Evolutionary conservation across 495 filamentous ascomycete species (phyloP).

Genomic region (Aspergillus carlsbadensis): DNA sequence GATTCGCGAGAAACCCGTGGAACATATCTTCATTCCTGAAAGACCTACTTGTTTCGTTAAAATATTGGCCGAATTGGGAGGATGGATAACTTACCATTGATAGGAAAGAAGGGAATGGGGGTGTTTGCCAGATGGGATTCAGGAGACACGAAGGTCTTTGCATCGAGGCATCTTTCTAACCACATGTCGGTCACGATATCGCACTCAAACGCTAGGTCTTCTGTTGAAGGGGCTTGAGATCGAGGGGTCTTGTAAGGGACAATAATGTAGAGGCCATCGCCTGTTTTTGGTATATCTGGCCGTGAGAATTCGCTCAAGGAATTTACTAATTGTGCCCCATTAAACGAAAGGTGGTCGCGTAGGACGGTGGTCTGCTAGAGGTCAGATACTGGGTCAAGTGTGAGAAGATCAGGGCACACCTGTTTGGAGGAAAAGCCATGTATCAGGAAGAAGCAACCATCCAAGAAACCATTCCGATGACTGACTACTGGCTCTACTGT

Average conservation of each 20-base stretch:
- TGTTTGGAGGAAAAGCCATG: constrained; percentile 62
- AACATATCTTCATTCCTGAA: constrained; percentile 64
- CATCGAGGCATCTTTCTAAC: constrained; percentile 82
- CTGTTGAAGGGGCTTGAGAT: constrained; percentile 36
- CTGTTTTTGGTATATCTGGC: constrained; percentile 37
- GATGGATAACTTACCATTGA: constrained; percentile 48
- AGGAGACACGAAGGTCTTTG: constrained; percentile 69
- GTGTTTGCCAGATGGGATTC: constrained; percentile 66
- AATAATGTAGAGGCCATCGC: constrained; percentile 50
- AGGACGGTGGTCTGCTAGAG: constrained; percentile 42
- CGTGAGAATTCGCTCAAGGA: constrained; percentile 41
- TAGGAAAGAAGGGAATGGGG: constrained; percentile 68
- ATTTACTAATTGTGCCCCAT: constrained; percentile 50
- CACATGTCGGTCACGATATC: constrained; percentile 84
- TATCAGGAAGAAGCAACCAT: constrained; percentile 56
- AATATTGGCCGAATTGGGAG: background rate
- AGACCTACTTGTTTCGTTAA: constrained; percentile 51
- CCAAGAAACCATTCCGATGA: constrained; percentile 34
- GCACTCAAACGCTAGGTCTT: constrained; percentile 44
- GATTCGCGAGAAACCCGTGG: constrained; percentile 79
- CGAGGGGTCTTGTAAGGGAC: constrained; percentile 51
- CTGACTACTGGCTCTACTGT: constrained; percentile 15
- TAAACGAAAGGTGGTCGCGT: constrained; percentile 51
- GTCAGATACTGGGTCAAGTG: constrained; percentile 16
- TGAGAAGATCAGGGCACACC: constrained; percentile 28